Evolutionary conservation across 2,329 filamentous ascomycete species (phyloP).

Genomic region (Alternaria brassicae): DNA sequence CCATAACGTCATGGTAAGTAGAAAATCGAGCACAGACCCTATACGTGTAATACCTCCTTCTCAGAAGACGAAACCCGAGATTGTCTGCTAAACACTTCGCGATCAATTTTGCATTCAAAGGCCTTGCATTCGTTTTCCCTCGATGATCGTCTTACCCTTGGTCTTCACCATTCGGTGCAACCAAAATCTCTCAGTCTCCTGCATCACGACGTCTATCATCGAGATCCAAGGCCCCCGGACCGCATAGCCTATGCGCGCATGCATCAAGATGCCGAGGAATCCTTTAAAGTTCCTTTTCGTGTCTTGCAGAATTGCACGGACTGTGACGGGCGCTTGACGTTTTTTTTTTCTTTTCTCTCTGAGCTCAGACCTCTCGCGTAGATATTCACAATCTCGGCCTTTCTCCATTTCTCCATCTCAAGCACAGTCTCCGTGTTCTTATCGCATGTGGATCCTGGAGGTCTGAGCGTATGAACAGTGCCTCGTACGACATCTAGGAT

Average conservation of each 20-base stretch:
- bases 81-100: not conserved
- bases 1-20: not conserved
- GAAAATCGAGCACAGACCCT: not conserved
- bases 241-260: not conserved
- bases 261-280: not conserved
- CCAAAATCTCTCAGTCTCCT: not conserved
- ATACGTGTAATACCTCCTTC: not conserved
- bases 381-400: conserved; percentile 7
- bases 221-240: not conserved
- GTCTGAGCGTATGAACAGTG: conserved; percentile 2
- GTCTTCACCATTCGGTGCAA: not conserved
- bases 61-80: not conserved
- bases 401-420: not conserved
- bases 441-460: conserved; percentile 6
- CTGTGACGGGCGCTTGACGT: not conserved
- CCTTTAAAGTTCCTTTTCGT: not conserved
- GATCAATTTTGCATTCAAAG: not conserved
- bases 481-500: not conserved
- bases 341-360: conserved; percentile 1
- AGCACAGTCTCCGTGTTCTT: conserved; percentile 9
- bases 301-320: conserved; percentile 1
- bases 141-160: not conserved
- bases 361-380: conserved; percentile 16
- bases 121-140: too few species aligned
- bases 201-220: not conserved